Conservation (phyloP, 1,284 basidiomycete species). For the Cerioporus squamosus region DNA sequence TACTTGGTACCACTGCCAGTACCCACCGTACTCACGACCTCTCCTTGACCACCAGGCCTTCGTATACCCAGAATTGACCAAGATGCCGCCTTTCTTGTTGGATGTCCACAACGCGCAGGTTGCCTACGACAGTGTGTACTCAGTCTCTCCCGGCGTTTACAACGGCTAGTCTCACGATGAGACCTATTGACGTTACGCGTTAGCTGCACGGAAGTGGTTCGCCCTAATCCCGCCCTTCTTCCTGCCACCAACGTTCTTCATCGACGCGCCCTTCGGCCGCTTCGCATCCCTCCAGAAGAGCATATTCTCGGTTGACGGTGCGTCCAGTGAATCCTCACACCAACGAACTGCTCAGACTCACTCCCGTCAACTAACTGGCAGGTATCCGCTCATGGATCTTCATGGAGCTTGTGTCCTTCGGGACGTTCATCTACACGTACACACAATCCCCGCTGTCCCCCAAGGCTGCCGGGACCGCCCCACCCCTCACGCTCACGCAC, state of each 20-base stretch:
- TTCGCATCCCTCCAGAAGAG: conserved; percentile 59
- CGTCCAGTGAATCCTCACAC: conserved; percentile 16
- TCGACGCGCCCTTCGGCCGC: conserved; percentile 79
- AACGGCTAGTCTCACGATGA: neutral
- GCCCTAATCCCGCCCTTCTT: conserved; percentile 33
- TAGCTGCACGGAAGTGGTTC: conserved; percentile 37
- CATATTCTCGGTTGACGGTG: conserved; percentile 59
- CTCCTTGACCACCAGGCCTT: too few species aligned
- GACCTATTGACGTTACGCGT: neutral
- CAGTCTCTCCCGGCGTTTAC: neutral
- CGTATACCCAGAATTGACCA: too few species aligned
- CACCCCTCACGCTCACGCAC: conserved; percentile 29
- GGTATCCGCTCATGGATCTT: conserved; percentile 74
- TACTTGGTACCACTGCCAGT: too few species aligned
- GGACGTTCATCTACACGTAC: conserved; percentile 58
- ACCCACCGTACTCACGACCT: too few species aligned
- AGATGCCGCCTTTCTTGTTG: neutral
- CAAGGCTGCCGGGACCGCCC: conserved; percentile 21
- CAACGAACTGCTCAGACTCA: neutral
- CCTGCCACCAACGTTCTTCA: conserved; percentile 41
- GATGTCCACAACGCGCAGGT: conserved; percentile 5
- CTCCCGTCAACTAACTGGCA: conserved; percentile 14
- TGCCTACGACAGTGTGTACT: conserved; percentile 14
- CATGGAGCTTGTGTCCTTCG: conserved; percentile 86
- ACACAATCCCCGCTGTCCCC: conserved; percentile 49